Evolutionary conservation across 306 rosid genomes (phyloP).

Genomic region (Heteromeles arbutifolia): DNA sequence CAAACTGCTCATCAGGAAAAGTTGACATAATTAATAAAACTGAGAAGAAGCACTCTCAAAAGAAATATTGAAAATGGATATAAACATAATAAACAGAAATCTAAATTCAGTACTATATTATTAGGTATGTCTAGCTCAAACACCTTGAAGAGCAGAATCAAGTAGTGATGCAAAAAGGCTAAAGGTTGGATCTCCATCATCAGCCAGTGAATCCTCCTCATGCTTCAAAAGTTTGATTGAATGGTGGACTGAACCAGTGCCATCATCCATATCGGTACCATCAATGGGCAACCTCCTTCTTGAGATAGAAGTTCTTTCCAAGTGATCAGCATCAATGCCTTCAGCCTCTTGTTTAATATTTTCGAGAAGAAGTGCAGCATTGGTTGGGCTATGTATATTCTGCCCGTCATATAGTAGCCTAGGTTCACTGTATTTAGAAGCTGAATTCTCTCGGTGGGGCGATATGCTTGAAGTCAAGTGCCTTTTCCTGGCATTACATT

Average conservation of each 20-base stretch:
- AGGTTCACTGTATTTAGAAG: slow-evolving; percentile 51
- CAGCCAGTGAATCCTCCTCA: slow-evolving; percentile 56
- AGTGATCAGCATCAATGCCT: slow-evolving; percentile 38
- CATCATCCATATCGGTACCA: slow-evolving; percentile 44
- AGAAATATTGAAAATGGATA: not conserved
- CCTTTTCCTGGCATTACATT: slow-evolving; percentile 60
- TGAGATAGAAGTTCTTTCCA: slow-evolving; percentile 44
- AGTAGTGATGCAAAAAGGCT: slow-evolving; percentile 67
- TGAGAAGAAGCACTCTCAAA: not conserved
- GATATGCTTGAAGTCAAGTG: slow-evolving; percentile 43
- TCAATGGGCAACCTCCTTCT: slow-evolving; percentile 50
- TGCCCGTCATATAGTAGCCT: slow-evolving; percentile 63
- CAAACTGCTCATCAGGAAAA: not conserved
- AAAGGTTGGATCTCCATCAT: slow-evolving; percentile 61
- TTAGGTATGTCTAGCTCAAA: slow-evolving; percentile 14
- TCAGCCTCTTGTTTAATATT: slow-evolving; percentile 75
- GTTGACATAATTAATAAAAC: not conserved
- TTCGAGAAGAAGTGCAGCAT: slow-evolving; percentile 88
- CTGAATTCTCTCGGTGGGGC: slow-evolving; percentile 38
- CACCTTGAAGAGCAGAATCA: slow-evolving; percentile 87
- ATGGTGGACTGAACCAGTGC: slow-evolving; percentile 47
- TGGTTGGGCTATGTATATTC: slow-evolving; percentile 76
- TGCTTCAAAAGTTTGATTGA: slow-evolving; percentile 60
- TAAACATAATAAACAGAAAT: not conserved
- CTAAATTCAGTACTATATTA: not conserved